Conservation (phyloP, 768 basidiomycete genomes). For the Hemileccinum rubropunctum region DNA sequence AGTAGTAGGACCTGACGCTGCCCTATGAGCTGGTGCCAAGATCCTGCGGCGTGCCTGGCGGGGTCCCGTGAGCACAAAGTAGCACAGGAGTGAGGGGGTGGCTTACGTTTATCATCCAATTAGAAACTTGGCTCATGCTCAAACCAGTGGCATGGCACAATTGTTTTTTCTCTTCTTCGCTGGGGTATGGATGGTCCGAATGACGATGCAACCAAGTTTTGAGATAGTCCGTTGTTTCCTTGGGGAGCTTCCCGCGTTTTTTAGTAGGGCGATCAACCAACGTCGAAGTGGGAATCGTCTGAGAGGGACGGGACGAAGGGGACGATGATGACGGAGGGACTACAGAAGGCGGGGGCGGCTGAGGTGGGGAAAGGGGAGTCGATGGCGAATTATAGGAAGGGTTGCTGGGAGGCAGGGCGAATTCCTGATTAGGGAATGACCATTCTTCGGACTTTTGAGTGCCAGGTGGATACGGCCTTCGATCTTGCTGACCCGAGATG, state of each 20-base stretch:
- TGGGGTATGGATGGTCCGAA: constrained; percentile 86
- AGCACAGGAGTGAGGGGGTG: constrained; percentile 19
- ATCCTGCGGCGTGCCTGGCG: constrained; percentile 75
- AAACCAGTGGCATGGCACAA: constrained; percentile 82
- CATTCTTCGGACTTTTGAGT: constrained; percentile 66
- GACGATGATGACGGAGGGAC: constrained; percentile 47
- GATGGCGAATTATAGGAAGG: constrained; percentile 25
- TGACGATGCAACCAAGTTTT: constrained; percentile 88
- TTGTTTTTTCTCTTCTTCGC: constrained; percentile 89
- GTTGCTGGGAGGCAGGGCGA: constrained; percentile 39
- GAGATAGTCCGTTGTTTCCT: constrained; percentile 86
- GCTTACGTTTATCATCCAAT: constrained; percentile 90
- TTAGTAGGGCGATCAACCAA: constrained; percentile 76
- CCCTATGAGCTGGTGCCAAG: constrained; percentile 76
- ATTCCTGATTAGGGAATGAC: constrained; percentile 63
- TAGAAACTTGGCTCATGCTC: constrained; percentile 87
- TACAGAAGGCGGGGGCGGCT: constrained; percentile 24
- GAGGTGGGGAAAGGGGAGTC: constrained; percentile 44
- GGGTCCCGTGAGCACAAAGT: constrained; percentile 12
- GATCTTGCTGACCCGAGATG: constrained; percentile 69
- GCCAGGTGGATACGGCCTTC: constrained; percentile 46
- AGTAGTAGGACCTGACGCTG: constrained; percentile 73
- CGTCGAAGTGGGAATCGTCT: constrained; percentile 48
- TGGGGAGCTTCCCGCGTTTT: constrained; percentile 85
- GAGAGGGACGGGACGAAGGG: constrained; percentile 47